Percentiles rank a stretch among this genome's conserved stretches.
These are phyloP conservation scores for Lonicera japonica DNA, from an alignment of 129 eudicot genomes.

Conservation along the genomic window DNA sequence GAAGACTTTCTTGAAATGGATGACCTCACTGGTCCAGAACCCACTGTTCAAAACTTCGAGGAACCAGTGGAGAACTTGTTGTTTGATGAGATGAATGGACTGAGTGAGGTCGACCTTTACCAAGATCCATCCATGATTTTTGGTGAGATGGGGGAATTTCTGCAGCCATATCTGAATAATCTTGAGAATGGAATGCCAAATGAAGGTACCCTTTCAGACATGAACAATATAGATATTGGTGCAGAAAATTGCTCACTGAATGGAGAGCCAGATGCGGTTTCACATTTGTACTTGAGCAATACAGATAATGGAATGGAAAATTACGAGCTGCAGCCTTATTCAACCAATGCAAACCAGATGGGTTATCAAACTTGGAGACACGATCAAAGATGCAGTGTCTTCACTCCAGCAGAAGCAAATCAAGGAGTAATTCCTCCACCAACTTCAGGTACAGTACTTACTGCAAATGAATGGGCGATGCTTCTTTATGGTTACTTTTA, in stretches of 20 bases:
- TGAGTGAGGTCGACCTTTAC: constrained; percentile 36
- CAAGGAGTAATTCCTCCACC: constrained; percentile 17
- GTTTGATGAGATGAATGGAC: constrained; percentile 40
- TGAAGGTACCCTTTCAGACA: constrained; percentile 4
- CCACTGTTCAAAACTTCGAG: constrained; percentile 15
- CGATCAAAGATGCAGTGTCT: constrained; percentile 24
- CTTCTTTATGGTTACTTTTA: constrained; percentile 3
- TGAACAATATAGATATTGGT: constrained; percentile 16
- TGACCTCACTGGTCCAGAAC: constrained; percentile 48
- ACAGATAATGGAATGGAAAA: constrained; percentile 18
- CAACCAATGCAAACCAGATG: constrained; percentile 16
- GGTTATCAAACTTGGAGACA: constrained; percentile 37
- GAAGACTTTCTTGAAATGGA: constrained; percentile 75
- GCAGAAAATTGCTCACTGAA: constrained; percentile 15
- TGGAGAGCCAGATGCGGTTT: constrained; percentile 18
- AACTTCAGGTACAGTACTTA: constrained; percentile 52
- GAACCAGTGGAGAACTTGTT: constrained; percentile 15
- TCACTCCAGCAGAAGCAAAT: constrained; percentile 23
- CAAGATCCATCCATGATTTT: constrained; percentile 24
- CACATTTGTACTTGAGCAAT: constrained; percentile 13
- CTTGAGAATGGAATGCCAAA: too few species aligned
- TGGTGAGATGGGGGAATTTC: constrained; percentile 20
- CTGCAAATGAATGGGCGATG: constrained; percentile 6
- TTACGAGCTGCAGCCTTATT: constrained; percentile 21
- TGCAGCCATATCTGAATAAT: constrained; percentile 1